A percentile compares a stretch with the other conserved stretches of the same genome.
These are phyloP conservation scores for Camelina sativa DNA, from an alignment of 345 rosid genomes.

Conservation along the genomic window DNA sequence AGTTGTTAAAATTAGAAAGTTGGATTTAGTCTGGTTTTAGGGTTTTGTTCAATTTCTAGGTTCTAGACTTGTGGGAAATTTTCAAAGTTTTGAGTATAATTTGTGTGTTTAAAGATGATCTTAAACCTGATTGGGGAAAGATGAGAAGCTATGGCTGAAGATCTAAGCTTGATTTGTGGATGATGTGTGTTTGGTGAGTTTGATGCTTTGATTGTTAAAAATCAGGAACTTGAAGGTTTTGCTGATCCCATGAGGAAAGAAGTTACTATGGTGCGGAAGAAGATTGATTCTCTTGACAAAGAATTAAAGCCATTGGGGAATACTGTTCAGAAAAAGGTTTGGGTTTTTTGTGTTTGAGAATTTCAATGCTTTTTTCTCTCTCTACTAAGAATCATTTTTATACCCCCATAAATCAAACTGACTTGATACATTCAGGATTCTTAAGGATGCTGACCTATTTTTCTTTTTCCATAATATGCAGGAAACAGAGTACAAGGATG, in stretches of 20 bases:
- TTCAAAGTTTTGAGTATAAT: background rate
- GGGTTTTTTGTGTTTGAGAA: background rate
- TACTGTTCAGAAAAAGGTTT: constrained; percentile 90
- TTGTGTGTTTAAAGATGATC: constrained; percentile 2
- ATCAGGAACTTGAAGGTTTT: constrained; percentile 13
- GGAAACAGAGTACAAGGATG: constrained; percentile 90
- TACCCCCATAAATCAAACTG: no score
- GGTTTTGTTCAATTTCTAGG: constrained; percentile 8
- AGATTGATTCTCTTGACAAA: constrained; percentile 87
- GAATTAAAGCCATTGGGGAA: constrained; percentile 85
- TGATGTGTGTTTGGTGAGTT: constrained; percentile 10
- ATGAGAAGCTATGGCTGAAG: constrained; percentile 5
- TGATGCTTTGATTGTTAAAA: background rate
- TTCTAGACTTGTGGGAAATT: background rate
- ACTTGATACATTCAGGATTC: background rate
- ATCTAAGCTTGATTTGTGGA: background rate
- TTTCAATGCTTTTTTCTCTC: constrained; percentile 1
- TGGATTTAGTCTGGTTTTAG: constrained; percentile 22
- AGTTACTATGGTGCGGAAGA: constrained; percentile 74
- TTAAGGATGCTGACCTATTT: constrained; percentile 1
- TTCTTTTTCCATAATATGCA: constrained; percentile 27
- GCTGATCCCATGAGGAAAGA: constrained; percentile 99
- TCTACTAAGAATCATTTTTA: background rate
- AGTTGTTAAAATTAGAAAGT: constrained; percentile 10
- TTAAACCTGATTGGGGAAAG: constrained; percentile 15